Percentiles rank a stretch among this genome's conserved stretches.
phyloP scores from a whole-genome alignment of 768 basidiomycete species.

The Termitomyces sp. region DNA sequence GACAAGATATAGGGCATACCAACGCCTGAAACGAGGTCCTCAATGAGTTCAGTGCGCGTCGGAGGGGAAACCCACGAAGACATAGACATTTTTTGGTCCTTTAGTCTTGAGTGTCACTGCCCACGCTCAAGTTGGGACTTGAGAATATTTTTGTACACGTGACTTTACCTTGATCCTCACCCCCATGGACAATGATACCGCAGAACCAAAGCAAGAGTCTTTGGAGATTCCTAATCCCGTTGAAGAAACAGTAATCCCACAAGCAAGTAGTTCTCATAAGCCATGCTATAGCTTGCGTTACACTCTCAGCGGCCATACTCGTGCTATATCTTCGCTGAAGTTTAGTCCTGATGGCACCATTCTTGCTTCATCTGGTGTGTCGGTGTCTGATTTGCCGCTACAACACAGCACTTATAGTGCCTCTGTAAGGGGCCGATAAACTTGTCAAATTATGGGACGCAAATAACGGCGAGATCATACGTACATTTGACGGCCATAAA shows the following conservation, averaged over 20 bases:
- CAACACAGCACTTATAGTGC: constrained; percentile 20
- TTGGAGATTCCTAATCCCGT: not conserved
- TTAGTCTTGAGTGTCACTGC: too few relatives aligned
- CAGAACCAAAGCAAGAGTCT: not conserved
- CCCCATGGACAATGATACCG: too few relatives aligned
- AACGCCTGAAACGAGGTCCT: constrained; percentile 87
- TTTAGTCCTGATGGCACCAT: constrained; percentile 83
- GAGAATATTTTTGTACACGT: constrained; percentile 28
- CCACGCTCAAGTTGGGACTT: not conserved
- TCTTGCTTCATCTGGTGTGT: constrained; percentile 83
- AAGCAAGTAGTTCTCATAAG: constrained; percentile 5
- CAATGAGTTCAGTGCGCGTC: constrained; percentile 82
- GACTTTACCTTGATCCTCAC: too few relatives aligned
- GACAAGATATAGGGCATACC: constrained; percentile 46
- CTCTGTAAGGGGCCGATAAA: constrained; percentile 75
- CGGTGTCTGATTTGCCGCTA: constrained; percentile 3
- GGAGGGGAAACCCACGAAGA: constrained; percentile 71
- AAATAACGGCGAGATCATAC: constrained; percentile 66
- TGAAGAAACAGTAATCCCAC: not conserved
- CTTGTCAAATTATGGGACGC: constrained; percentile 79
- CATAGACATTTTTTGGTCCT: constrained; percentile 48
- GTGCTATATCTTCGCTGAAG: constrained; percentile 79
- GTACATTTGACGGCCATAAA: constrained; percentile 70
- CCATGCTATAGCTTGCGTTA: constrained; percentile 59
- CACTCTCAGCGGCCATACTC: constrained; percentile 78